phyloP scores from a whole-genome alignment of 2,329 filamentous ascomycete genomes.

The Basipetospora chlamydospora region DNA sequence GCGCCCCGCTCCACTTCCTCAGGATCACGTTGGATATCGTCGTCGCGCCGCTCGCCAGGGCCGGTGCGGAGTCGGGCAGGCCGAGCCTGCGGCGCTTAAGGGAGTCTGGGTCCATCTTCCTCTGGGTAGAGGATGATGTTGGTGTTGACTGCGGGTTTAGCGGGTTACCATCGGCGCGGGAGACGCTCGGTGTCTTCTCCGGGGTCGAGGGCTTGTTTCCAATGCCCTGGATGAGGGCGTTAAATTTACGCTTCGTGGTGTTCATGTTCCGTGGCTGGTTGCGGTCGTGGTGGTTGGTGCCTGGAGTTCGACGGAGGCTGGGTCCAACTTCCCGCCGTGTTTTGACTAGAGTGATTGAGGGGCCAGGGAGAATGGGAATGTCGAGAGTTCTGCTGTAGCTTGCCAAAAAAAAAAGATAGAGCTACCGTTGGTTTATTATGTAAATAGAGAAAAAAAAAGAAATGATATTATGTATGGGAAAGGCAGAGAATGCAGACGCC shows the following conservation, averaged over 20 bases:
- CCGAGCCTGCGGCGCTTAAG: constrained; percentile 38
- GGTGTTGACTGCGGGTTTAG: constrained; percentile 6
- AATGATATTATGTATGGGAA: too few species aligned
- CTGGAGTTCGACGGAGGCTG: too few species aligned
- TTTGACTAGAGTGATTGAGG: too few species aligned
- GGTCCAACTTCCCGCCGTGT: too few species aligned
- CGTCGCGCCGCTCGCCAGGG: constrained; percentile 9
- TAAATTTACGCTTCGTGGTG: constrained; percentile 73
- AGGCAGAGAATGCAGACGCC: too few species aligned
- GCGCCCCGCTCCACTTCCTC: constrained; percentile 22
- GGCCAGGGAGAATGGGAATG: too few species aligned
- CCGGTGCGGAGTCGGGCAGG: constrained; percentile 23
- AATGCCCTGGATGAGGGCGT: constrained; percentile 55
- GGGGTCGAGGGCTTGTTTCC: constrained; percentile 2
- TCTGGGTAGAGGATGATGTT: constrained; percentile 10
- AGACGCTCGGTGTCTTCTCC: constrained; percentile 4
- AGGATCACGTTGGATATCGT: constrained; percentile 25
- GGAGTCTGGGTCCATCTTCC: constrained; percentile 8
- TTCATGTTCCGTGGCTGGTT: constrained; percentile 36
- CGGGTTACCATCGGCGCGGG: constrained; percentile 7
- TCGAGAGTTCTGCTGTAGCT: too few species aligned
- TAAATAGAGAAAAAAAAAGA: too few species aligned
- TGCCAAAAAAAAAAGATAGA: too few species aligned
- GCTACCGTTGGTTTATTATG: too few species aligned
- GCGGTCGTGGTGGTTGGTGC: not conserved